These are phyloP conservation scores for Hymenotorrendiella dingleyae DNA, from an alignment of 2,329 filamentous ascomycete genomes.

Conservation along the genomic window DNA sequence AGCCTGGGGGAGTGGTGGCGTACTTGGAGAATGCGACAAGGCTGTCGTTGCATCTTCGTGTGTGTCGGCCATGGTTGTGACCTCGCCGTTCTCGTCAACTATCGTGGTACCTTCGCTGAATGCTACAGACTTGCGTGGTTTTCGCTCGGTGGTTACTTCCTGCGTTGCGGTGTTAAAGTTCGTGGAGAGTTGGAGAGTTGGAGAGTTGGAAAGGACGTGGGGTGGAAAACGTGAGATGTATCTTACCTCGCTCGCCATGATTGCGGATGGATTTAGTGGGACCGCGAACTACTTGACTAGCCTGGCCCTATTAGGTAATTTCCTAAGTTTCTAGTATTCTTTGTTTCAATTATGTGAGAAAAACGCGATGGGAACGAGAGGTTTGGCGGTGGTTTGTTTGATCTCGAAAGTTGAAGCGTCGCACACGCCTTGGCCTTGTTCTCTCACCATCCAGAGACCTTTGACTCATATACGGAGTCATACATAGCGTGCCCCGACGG, in stretches of 20 bases:
- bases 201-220: slow-evolving; percentile 17
- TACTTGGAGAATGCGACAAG: slow-evolving; percentile 69
- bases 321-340: too few species aligned
- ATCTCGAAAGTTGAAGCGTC: slow-evolving; percentile 1
- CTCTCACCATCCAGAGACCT: too few species aligned
- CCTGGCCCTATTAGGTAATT: too few species aligned
- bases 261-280: slow-evolving; percentile 33
- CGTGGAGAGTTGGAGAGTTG: slow-evolving; percentile 18
- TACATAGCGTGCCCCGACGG: too few species aligned
- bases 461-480: too few species aligned
- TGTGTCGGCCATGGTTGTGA: slow-evolving; percentile 68
- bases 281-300: too few species aligned
- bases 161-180: slow-evolving; percentile 18
- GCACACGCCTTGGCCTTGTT: slow-evolving; percentile 5
- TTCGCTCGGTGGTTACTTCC: slow-evolving; percentile 44
- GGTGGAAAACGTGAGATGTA: slow-evolving; percentile 10
- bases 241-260: slow-evolving; percentile 44
- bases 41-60: slow-evolving; percentile 73
- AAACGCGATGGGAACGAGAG: slow-evolving; percentile 1
- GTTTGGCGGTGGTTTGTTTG: slow-evolving; percentile 1
- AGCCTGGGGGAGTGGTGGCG: slow-evolving; percentile 50
- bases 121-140: slow-evolving; percentile 86
- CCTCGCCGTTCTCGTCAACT: slow-evolving; percentile 82
- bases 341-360: neutral
- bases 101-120: slow-evolving; percentile 85